phyloP scores from a whole-genome alignment of 192 early-diverging fungal genomes.

The Thamnidium elegans region DNA sequence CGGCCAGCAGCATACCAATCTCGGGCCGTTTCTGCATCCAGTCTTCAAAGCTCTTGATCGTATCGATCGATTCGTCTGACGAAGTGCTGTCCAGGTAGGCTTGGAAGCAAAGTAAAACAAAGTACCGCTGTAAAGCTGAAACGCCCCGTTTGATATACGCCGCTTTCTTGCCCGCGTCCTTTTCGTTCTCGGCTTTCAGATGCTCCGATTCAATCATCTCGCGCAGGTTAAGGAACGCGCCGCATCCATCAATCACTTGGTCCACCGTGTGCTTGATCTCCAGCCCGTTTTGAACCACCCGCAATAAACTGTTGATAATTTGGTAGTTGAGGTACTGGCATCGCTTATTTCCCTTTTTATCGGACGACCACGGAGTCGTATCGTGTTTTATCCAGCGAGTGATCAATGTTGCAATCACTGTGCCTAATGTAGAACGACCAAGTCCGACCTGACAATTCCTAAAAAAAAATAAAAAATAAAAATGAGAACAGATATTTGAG shows the following conservation, averaged over 20 bases:
- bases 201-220: conserved; percentile 53
- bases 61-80: conserved; percentile 21
- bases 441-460: conserved; percentile 62
- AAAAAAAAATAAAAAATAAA: too few relatives aligned
- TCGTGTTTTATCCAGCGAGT: conserved; percentile 29
- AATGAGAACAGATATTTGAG: too few relatives aligned
- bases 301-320: conserved; percentile 56
- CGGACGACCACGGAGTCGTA: not conserved
- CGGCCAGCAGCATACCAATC: conserved; percentile 47
- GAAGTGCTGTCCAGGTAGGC: conserved; percentile 44
- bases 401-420: conserved; percentile 35
- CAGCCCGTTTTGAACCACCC: conserved; percentile 59
- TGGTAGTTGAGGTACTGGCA: conserved; percentile 45
- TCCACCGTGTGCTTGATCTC: conserved; percentile 58
- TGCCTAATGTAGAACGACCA: conserved; percentile 57
- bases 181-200: conserved; percentile 36
- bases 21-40: conserved; percentile 57
- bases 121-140: conserved; percentile 49
- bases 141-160: conserved; percentile 25
- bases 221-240: conserved; percentile 44
- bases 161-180: conserved; percentile 6
- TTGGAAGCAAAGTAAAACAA: conserved; percentile 57
- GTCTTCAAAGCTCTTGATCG: conserved; percentile 44
- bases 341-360: not conserved
- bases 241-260: conserved; percentile 53